Conservation (phyloP, 1,139 yeast genomes). For the Nakaseomyces glabratus region DNA sequence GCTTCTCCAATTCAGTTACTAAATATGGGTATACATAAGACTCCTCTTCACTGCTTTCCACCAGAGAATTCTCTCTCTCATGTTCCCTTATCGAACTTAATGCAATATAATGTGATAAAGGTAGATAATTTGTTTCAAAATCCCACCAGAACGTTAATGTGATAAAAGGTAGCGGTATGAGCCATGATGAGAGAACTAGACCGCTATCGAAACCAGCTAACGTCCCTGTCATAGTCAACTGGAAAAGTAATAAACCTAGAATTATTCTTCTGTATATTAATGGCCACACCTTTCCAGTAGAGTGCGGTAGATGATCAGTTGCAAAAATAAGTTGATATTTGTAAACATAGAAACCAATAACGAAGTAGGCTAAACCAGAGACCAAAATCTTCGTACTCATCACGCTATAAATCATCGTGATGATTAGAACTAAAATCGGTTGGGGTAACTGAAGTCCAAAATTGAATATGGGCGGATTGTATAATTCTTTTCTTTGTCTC, state of each 20-base stretch:
- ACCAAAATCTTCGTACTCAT: constrained; percentile 67
- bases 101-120: constrained; percentile 79
- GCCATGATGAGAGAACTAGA: constrained; percentile 57
- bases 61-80: constrained; percentile 25
- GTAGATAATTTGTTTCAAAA: constrained; percentile 72
- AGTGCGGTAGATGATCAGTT: constrained; percentile 79
- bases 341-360: constrained; percentile 67
- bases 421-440: constrained; percentile 65
- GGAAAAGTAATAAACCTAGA: constrained; percentile 65
- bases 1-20: constrained; percentile 65
- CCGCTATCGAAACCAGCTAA: constrained; percentile 70
- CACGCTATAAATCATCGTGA: constrained; percentile 67
- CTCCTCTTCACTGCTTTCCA: constrained; percentile 40
- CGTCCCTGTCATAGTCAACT: constrained; percentile 87
- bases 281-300: constrained; percentile 87
- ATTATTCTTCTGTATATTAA: constrained; percentile 64
- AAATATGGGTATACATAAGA: constrained; percentile 72
- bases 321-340: constrained; percentile 74
- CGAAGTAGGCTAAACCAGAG: constrained; percentile 65
- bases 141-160: constrained; percentile 67
- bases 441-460: constrained; percentile 78
- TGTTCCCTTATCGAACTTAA: constrained; percentile 49
- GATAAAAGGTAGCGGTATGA: constrained; percentile 66
- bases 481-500: constrained; percentile 56
- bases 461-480: constrained; percentile 70